These are phyloP conservation scores for Coniochaeta sp. DNA, from an alignment of 2,329 filamentous ascomycete genomes.

Conservation along the genomic window DNA sequence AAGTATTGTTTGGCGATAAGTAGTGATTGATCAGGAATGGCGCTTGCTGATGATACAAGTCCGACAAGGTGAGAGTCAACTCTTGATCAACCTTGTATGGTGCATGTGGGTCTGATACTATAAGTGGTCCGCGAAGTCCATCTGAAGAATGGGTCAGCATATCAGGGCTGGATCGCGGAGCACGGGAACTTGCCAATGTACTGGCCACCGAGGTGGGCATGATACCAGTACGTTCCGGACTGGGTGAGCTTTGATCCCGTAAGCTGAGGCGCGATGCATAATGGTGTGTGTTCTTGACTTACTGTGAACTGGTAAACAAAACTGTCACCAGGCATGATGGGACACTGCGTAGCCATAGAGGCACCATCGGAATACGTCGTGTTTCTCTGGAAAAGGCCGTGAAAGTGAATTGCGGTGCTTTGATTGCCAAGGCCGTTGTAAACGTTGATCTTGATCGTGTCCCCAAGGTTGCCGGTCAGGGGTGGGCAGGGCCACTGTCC, in stretches of 20 bases:
- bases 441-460: conserved; percentile 48
- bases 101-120: conserved; percentile 54
- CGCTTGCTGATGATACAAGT: conserved; percentile 59
- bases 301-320: conserved; percentile 64
- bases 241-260: conserved; percentile 24
- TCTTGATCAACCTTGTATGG: conserved; percentile 55
- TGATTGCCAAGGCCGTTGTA: conserved; percentile 54
- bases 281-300: conserved; percentile 14
- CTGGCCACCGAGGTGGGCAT: conserved; percentile 57
- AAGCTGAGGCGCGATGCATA: no score
- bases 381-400: conserved; percentile 62
- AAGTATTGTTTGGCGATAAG: conserved; percentile 43
- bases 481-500: conserved; percentile 63
- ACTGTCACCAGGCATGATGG: conserved; percentile 51
- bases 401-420: conserved; percentile 57
- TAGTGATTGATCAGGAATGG: conserved; percentile 34
- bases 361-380: conserved; percentile 65
- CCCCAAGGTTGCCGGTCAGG: conserved; percentile 55
- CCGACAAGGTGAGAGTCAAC: conserved; percentile 53
- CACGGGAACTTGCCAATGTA: conserved; percentile 40
- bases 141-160: conserved; percentile 18
- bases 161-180: no score
- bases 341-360: conserved; percentile 56
- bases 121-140: conserved; percentile 54
- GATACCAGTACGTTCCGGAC: conserved; percentile 71